phyloP scores from a whole-genome alignment of 345 rosid species.

The Angophora floribunda region DNA sequence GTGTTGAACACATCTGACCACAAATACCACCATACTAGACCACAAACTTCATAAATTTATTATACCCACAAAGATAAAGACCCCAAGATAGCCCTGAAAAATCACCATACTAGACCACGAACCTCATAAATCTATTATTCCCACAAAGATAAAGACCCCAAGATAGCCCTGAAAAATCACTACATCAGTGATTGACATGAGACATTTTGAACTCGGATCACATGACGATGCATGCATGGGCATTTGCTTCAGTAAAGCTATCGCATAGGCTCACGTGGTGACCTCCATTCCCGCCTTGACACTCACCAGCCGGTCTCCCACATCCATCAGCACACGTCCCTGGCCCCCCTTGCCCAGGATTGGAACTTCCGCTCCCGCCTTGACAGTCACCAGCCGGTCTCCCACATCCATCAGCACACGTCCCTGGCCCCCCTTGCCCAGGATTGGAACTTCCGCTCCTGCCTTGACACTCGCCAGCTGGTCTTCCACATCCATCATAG shows the following conservation, averaged over 20 bases:
- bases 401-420: background rate
- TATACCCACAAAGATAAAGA: background rate
- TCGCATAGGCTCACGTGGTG: conserved; percentile 20
- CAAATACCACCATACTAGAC: background rate
- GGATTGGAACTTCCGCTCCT: background rate
- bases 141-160: background rate
- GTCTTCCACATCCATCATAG: background rate
- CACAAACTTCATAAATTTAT: background rate
- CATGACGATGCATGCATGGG: conserved; percentile 42
- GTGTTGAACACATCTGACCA: background rate
- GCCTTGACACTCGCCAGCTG: background rate
- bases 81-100: too few species aligned
- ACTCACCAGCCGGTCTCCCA: conserved; percentile 25
- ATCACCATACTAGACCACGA: background rate
- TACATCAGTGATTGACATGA: background rate
- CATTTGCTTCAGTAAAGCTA: conserved; percentile 39
- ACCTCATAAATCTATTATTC: background rate
- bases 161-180: background rate
- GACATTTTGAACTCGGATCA: conserved; percentile 2
- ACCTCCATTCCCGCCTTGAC: conserved; percentile 28
- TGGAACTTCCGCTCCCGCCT: background rate
- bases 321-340: background rate
- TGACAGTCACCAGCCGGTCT: background rate
- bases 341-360: background rate
- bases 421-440: background rate